A percentile compares a stretch with the other conserved stretches of the same genome.
phyloP scores from a whole-genome alignment of 139 green algal species.

The Yamagishiella unicocca region DNA sequence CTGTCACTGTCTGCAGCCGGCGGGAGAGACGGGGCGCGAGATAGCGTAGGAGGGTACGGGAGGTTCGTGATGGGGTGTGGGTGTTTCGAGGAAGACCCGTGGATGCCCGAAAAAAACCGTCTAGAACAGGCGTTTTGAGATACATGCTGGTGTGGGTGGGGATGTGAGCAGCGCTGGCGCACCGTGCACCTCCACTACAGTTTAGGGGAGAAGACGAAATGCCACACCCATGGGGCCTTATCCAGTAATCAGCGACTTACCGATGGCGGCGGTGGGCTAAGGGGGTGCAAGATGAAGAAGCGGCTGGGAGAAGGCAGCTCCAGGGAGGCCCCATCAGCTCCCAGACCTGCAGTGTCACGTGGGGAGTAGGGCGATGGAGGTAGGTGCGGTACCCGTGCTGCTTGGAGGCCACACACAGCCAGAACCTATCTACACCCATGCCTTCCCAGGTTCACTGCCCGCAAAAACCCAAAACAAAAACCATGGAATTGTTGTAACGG shows the following conservation, averaged over 20 bases:
- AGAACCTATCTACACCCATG: too few species aligned
- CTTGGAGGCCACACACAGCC: too few species aligned
- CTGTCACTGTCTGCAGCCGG: neutral
- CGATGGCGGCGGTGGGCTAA: neutral
- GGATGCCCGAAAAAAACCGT: too few species aligned
- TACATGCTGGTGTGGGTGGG: neutral
- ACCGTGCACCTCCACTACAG: neutral
- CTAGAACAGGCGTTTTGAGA: neutral
- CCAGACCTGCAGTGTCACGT: neutral
- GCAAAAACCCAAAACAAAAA: too few species aligned
- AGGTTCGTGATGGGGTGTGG: neutral
- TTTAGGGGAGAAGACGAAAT: neutral
- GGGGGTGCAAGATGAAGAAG: neutral
- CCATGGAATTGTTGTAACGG: too few species aligned
- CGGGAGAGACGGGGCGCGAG: neutral
- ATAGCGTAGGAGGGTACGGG: neutral
- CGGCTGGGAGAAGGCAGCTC: neutral
- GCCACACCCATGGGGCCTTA: neutral
- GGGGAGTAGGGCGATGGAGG: too few species aligned
- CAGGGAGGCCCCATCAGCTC: neutral
- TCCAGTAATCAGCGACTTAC: neutral
- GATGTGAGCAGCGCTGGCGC: neutral
- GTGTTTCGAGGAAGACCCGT: too few species aligned
- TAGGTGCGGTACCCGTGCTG: too few species aligned
- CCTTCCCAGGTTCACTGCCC: too few species aligned